Evolutionary conservation across 2,329 filamentous ascomycete species (phyloP).

Genomic region (Colletotrichum endophyticum): DNA sequence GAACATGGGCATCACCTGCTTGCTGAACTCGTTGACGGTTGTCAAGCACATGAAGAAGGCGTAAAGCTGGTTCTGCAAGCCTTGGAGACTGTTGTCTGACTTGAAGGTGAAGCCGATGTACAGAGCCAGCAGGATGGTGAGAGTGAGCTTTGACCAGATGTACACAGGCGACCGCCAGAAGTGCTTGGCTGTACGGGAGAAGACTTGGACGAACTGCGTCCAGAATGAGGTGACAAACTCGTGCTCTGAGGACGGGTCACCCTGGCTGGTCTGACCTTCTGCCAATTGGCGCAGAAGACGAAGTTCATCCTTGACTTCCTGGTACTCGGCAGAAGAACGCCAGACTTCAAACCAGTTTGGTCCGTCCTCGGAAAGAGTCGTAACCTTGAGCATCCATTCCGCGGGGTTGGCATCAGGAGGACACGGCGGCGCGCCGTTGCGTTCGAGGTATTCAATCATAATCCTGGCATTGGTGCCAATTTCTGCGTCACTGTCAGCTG

Average conservation of each 20-base stretch:
- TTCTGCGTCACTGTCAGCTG: background rate
- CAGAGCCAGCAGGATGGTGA: conserved; percentile 53
- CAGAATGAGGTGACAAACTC: conserved; percentile 76
- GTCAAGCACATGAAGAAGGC: conserved; percentile 71
- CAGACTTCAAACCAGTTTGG: conserved; percentile 41
- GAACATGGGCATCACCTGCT: conserved; percentile 75
- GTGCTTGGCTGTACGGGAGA: conserved; percentile 69
- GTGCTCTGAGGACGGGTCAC: conserved; percentile 29
- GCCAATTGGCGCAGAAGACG: conserved; percentile 23
- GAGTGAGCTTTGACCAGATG: conserved; percentile 69
- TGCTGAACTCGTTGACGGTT: conserved; percentile 67
- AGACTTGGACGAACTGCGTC: conserved; percentile 64
- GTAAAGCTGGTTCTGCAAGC: conserved; percentile 72
- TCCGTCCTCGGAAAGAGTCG: conserved; percentile 26
- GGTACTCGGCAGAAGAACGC: conserved; percentile 33
- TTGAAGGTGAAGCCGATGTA: conserved; percentile 73
- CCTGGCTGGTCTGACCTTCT: conserved; percentile 42
- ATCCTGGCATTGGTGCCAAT: conserved; percentile 47
- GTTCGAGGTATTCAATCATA: conserved; percentile 63
- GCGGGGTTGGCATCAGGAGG: conserved; percentile 65
- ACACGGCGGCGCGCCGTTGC: conserved; percentile 62
- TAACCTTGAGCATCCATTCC: conserved; percentile 66
- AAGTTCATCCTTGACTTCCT: conserved; percentile 31
- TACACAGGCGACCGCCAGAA: conserved; percentile 77
- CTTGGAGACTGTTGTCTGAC: conserved; percentile 62